phyloP scores from a whole-genome alignment of 768 basidiomycete species.

The Imleria badia region DNA sequence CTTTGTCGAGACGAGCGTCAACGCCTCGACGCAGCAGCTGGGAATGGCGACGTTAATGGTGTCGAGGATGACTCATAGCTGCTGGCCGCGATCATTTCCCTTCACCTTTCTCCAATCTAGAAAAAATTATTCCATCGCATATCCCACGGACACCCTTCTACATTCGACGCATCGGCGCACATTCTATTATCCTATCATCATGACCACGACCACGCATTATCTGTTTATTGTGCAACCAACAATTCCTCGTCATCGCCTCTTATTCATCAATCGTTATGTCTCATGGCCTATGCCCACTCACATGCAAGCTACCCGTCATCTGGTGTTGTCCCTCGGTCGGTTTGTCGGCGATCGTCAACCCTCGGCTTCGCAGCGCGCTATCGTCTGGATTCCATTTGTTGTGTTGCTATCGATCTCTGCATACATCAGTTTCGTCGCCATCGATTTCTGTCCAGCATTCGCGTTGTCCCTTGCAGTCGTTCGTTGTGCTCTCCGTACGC shows the following conservation, averaged over 20 bases:
- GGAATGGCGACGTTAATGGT: constrained; percentile 9
- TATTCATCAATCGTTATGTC: constrained; percentile 24
- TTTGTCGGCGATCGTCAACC: constrained; percentile 19
- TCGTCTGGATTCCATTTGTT: constrained; percentile 17
- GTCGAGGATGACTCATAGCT: constrained; percentile 19
- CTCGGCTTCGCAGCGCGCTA: constrained; percentile 11
- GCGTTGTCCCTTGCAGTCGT: constrained; percentile 9
- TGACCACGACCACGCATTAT: constrained; percentile 19
- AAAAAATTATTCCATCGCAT: constrained; percentile 24
- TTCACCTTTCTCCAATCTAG: constrained; percentile 11
- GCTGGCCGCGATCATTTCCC: not conserved
- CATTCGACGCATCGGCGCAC: constrained; percentile 17
- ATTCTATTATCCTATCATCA: constrained; percentile 24
- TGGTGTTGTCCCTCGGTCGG: constrained; percentile 12
- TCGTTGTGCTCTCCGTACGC: constrained; percentile 17
- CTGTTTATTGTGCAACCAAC: constrained; percentile 31
- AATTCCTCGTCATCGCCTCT: constrained; percentile 20
- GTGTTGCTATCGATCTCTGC: constrained; percentile 29
- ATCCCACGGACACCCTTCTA: constrained; percentile 29
- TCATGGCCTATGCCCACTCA: constrained; percentile 13
- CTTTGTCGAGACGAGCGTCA: constrained; percentile 21
- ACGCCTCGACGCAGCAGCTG: constrained; percentile 12
- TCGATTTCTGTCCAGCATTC: constrained; percentile 18
- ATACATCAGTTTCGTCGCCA: constrained; percentile 12
- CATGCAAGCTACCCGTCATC: constrained; percentile 5